A percentile compares a stretch with the other conserved stretches of the same genome.
phyloP scores from a whole-genome alignment of 1,284 basidiomycete species.

The Moniliophthora roreri region DNA sequence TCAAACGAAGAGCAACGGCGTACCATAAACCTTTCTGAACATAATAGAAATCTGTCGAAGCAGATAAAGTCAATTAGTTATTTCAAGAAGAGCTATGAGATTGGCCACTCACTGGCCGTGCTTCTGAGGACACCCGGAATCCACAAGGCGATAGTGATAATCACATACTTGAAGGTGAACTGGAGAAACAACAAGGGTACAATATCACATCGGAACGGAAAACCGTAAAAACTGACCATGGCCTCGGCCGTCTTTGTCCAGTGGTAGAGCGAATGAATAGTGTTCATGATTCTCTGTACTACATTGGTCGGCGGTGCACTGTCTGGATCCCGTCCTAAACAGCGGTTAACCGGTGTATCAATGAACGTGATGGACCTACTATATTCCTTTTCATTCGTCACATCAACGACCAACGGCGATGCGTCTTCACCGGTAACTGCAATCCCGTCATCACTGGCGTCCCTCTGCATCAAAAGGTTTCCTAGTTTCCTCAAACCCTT shows the following conservation, averaged over 20 bases:
- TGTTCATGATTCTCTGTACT: constrained; percentile 36
- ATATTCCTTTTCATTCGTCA: constrained; percentile 29
- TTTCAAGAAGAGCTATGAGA: neutral
- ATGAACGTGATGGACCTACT: constrained; percentile 28
- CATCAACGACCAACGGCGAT: constrained; percentile 35
- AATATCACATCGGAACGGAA: neutral
- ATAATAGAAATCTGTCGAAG: constrained; percentile 39
- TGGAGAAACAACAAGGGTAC: constrained; percentile 16
- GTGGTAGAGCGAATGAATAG: constrained; percentile 33
- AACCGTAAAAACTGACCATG: constrained; percentile 30
- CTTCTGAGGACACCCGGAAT: constrained; percentile 46
- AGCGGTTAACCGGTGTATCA: neutral
- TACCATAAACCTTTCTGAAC: constrained; percentile 44
- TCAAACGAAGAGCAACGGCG: constrained; percentile 6
- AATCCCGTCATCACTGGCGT: constrained; percentile 25
- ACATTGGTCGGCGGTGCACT: constrained; percentile 44
- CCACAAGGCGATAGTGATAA: constrained; percentile 58
- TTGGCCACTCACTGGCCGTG: constrained; percentile 40
- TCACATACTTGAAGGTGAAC: constrained; percentile 58
- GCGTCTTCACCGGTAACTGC: constrained; percentile 8
- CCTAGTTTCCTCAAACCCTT: constrained; percentile 44
- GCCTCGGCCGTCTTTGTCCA: constrained; percentile 47
- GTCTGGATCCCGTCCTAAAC: constrained; percentile 46
- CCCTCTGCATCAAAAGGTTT: constrained; percentile 30
- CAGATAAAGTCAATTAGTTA: neutral